phyloP scores from a whole-genome alignment of 345 rosid species.

The Carallia pectinifolia region DNA sequence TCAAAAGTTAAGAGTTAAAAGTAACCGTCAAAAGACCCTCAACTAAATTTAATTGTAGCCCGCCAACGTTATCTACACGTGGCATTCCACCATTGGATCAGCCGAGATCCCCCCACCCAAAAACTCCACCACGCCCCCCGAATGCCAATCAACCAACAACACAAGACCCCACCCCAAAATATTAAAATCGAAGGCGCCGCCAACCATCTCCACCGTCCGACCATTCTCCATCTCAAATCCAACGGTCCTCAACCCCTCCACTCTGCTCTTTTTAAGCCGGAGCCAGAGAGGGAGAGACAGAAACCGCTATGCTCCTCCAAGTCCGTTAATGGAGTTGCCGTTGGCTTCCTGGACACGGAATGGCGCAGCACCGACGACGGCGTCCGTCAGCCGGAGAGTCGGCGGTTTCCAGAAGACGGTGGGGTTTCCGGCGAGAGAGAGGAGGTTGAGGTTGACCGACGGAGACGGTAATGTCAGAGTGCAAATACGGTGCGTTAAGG shows the following conservation, averaged over 20 bases:
- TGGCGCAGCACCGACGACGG: conserved; percentile 12
- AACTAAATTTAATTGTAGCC: conserved; percentile 1
- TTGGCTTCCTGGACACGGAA: conserved; percentile 33
- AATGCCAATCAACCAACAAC: conserved; percentile 7
- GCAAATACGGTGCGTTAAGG: conserved; percentile 33
- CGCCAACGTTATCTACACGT: conserved; percentile 45
- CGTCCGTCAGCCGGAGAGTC: conserved; percentile 32
- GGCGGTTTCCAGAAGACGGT: conserved; percentile 10
- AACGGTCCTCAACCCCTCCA: background rate
- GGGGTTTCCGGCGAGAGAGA: conserved; percentile 30
- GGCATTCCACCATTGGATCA: conserved; percentile 13
- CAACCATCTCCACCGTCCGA: background rate
- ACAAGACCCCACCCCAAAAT: background rate
- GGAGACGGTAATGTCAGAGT: background rate
- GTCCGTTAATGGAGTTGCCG: conserved; percentile 46
- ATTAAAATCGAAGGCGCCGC: background rate
- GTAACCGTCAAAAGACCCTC: background rate
- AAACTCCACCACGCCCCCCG: background rate
- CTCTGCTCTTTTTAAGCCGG: too few relatives aligned
- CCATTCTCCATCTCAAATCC: background rate
- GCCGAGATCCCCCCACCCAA: conserved; percentile 23
- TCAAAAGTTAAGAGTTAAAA: background rate
- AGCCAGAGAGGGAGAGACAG: background rate
- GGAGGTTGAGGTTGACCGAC: conserved; percentile 21
- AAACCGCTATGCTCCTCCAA: conserved; percentile 5